A percentile compares a stretch with the other conserved stretches of the same genome.
Conservation (phyloP, 129 eudicot genomes). For the sunflower (Helianthus annuus) region HanXRQr2.0-SUNRISE NC_035448.2:16925945-16926444, state of each 20-base stretch:
- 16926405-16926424: slow-evolving; percentile 27
- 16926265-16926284: slow-evolving; percentile 94
- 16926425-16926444: slow-evolving; percentile 84
- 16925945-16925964: too few relatives aligned
- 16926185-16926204: slow-evolving; percentile 45
- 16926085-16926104: slow-evolving; percentile 45
- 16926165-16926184: slow-evolving; percentile 82
- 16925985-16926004: background rate
- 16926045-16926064: slow-evolving; percentile 46
- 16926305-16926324: slow-evolving; percentile 51
- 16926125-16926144: slow-evolving; percentile 63
- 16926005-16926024: slow-evolving; percentile 1
- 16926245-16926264: slow-evolving; percentile 76
- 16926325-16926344: slow-evolving; percentile 41
- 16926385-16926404: slow-evolving; percentile 24
- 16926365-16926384: slow-evolving; percentile 11
- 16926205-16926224: slow-evolving; percentile 36
- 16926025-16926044: slow-evolving; percentile 37
- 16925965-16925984: background rate
- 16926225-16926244: slow-evolving; percentile 51
- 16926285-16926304: slow-evolving; percentile 70
- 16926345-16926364: slow-evolving; percentile 28
- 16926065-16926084: slow-evolving; percentile 30
- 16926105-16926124: slow-evolving; percentile 61
- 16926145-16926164: slow-evolving; percentile 49